Conservation (phyloP, 2,329 filamentous ascomycete genomes). For the Penicillium sp. region DNA sequence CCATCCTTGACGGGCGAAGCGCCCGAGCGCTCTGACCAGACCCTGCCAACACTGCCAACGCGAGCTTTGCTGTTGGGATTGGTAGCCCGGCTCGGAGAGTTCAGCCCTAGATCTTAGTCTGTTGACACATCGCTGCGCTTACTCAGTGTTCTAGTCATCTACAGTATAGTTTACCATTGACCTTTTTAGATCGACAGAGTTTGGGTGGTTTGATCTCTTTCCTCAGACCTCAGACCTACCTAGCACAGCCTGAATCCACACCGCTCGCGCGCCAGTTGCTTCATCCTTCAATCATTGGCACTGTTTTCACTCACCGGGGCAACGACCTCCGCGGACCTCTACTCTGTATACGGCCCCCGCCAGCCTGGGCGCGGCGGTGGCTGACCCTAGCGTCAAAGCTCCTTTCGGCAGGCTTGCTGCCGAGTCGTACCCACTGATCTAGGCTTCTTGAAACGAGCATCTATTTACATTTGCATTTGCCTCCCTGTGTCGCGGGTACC, state of each 20-base stretch:
- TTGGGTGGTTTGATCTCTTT: too few relatives aligned
- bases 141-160: conserved; percentile 1
- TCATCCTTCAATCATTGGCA: neutral
- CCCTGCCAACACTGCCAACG: neutral
- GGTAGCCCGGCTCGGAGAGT: conserved; percentile 16
- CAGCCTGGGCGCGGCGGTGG: conserved; percentile 15
- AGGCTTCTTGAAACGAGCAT: conserved; percentile 10
- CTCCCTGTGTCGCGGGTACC: neutral
- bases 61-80: conserved; percentile 14
- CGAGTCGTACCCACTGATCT: conserved; percentile 7
- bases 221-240: neutral
- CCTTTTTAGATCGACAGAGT: conserved; percentile 2
- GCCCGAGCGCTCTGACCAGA: conserved; percentile 17
- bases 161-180: too few relatives aligned
- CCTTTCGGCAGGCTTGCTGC: conserved; percentile 6
- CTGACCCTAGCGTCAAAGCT: conserved; percentile 21
- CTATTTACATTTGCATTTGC: neutral
- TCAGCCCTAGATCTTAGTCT: conserved; percentile 25
- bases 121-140: conserved; percentile 7
- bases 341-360: conserved; percentile 9
- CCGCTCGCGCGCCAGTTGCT: conserved; percentile 10
- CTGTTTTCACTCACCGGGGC: conserved; percentile 18
- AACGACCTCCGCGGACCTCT: neutral
- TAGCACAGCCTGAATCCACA: conserved; percentile 1
- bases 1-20: conserved; percentile 13